These are phyloP conservation scores for Suhomyces coccinellae DNA, from an alignment of 1,139 yeast species.

Conservation along the genomic window DNA sequence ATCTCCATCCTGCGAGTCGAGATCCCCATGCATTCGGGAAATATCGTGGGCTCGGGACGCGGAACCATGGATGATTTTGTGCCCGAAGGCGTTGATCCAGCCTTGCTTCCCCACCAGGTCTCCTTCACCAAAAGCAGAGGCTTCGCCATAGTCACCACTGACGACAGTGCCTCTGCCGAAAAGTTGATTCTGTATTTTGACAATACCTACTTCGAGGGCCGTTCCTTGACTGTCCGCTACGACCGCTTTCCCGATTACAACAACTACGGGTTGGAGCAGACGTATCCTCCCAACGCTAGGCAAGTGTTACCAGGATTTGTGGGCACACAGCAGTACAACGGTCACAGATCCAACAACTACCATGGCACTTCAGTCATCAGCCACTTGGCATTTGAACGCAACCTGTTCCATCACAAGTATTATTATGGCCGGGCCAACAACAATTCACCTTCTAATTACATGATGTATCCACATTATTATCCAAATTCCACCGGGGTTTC, in stretches of 20 bases:
- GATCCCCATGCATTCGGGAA: conserved; percentile 44
- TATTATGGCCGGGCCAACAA: conserved; percentile 25
- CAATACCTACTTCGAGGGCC: conserved; percentile 54
- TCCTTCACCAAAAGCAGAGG: conserved; percentile 46
- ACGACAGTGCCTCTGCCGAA: conserved; percentile 49
- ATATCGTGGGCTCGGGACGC: background rate
- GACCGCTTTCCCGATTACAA: conserved; percentile 51
- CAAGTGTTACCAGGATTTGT: background rate
- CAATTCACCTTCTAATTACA: conserved; percentile 1
- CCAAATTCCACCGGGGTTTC: background rate
- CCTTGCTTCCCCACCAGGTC: conserved; percentile 1
- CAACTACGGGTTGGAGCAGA: conserved; percentile 34
- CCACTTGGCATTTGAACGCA: conserved; percentile 36
- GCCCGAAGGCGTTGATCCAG: background rate
- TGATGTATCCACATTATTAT: conserved; percentile 7
- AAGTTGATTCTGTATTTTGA: conserved; percentile 52
- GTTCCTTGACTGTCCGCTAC: conserved; percentile 59
- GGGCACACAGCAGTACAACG: background rate
- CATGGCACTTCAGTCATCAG: conserved; percentile 15
- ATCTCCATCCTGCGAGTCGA: conserved; percentile 49
- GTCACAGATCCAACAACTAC: conserved; percentile 5
- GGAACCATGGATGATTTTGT: background rate
- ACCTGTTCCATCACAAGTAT: conserved; percentile 35
- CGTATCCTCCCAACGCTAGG: conserved; percentile 17
- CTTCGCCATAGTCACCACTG: conserved; percentile 64